Evolutionary conservation across 2,329 filamentous ascomycete species (phyloP), one percentile per base, ranked within the genome.

Genomic region (Colletotrichum brevisporum): DNA sequence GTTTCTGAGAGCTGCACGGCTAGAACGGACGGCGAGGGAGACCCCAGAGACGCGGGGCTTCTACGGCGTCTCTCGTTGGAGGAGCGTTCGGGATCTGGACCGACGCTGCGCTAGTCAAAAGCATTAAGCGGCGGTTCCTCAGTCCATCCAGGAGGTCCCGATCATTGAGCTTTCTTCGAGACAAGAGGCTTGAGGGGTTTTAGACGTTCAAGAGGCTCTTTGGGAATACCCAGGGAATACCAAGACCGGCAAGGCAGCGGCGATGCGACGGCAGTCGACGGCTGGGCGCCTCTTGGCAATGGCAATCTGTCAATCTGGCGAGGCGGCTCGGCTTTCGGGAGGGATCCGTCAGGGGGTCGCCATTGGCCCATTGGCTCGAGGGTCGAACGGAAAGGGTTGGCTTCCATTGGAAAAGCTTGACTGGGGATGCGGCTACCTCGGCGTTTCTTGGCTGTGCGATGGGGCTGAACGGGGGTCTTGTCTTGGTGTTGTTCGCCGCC

Each of bases 1-100:
- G 24, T 60, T 47, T 55, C 50, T 60, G 18, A n/a, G 55, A 9
- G 39, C 50, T 60, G 18, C 39, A 57, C 50, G 61, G 64, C 36
- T 67, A 43, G 52, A 10, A 39, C 31, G 36, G 61, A 56, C 66
- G 43, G 50, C 61, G 26, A 58, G 60, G 52, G 26, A n/a, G 39
- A 43, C 27, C 60, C 41, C 27, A 10, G 31, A 6, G 54, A 16
- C 18, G 6, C 4, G 18, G 26, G 53, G 53, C 36, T 50, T 59
- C 53, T 48, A 27, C 16, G 24, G 47, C 13, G 51, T 10, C 57
- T 43, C 12, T 60, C 48, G 24, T 15, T 27, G 47, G 47, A 24
- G 43, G 43, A 9, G 5, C 5, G 43, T 24, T 24, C 47, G 47
- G 47, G 47, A 45, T 57, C 24, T 57, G 39, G 41, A 16, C 41